Base-by-base conservation (phyloP, 1,284 basidiomycete species). In the Hortiboletus rubellus region DNA sequence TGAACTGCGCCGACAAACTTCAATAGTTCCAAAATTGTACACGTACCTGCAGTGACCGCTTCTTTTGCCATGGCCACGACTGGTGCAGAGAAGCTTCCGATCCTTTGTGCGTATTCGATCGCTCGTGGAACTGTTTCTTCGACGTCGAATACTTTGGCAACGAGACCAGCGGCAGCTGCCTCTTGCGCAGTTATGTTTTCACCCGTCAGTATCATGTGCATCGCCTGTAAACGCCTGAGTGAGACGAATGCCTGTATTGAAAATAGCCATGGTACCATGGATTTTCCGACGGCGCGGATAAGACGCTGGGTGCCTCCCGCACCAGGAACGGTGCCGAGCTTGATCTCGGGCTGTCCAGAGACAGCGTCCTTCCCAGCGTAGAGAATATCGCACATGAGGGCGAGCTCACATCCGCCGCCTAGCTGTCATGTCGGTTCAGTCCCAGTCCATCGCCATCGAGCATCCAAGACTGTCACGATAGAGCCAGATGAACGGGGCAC, bases 331-430 rank as follows among this genome's bases (percentile, higher is more conserved):
- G 86, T 85, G 56, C 86, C 86, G 49, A 89, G 79, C 61, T 83
- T 87, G 73, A 87, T 84, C 67, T 88, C 86, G 36, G 86, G 86
- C 64, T 87, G 86, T 46, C 82, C 84, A 61, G 88, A 87, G 42
- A 75, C 76, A 18, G 86, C 84, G 41, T 72, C 79, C 11, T 79
- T 77, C 3, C 82, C 78, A n/a, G 83, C 83, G 59, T 85, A 77
- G 60, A 87, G 75, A 33, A 69, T 65, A n/a, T 67, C 74, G 43
- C 63, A 80, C 79, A 85, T 81, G 78, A 87, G 80, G 5, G 85
- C 84, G 40, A 87, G 76, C 67, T 87, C 86, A 61, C 84, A 86
- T 40, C 85, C 86, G 37, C 85, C 85, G 9, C 86, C 86, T 52
- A 87, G 78, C 82, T 84, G 15, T 43, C 33, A 33, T 6, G 9